A percentile compares a stretch with the other conserved stretches of the same genome.
phyloP scores from a whole-genome alignment of 257 asterid species.

The Marsdenia floribunda region DNA sequence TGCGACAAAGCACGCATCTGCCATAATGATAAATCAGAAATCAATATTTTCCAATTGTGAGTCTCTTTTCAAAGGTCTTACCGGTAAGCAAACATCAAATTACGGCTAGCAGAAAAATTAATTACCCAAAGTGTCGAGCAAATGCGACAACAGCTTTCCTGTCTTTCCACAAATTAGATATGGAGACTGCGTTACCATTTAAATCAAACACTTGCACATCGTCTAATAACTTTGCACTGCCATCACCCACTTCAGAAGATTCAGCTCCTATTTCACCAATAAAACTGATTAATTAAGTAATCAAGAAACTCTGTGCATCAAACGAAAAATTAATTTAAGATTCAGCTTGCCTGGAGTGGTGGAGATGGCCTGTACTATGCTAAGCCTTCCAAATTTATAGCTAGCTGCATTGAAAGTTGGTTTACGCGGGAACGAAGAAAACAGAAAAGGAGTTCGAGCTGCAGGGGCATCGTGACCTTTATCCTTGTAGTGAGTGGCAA shows the following conservation, averaged over 20 bases:
- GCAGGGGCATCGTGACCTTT: not conserved
- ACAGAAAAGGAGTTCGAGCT: constrained; percentile 17
- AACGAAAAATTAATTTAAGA: not conserved
- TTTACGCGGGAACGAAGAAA: not conserved
- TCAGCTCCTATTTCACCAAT: constrained; percentile 39
- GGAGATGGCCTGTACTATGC: constrained; percentile 1
- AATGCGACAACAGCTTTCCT: constrained; percentile 94
- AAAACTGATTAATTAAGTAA: constrained; percentile 11
- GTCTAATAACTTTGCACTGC: constrained; percentile 43
- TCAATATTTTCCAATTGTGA: not conserved
- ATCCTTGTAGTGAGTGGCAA: not conserved
- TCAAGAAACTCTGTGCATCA: not conserved
- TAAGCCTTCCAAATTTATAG: constrained; percentile 6
- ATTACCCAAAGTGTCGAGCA: constrained; percentile 97
- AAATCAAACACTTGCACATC: constrained; percentile 53
- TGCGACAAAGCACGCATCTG: constrained; percentile 95
- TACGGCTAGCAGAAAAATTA: not conserved
- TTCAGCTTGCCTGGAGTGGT: constrained; percentile 11
- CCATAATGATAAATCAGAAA: constrained; percentile 8
- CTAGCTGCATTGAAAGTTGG: constrained; percentile 8
- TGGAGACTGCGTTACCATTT: constrained; percentile 54
- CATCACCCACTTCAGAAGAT: constrained; percentile 36
- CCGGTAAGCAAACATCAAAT: not conserved
- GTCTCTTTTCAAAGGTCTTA: not conserved
- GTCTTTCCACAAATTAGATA: constrained; percentile 90